Conservation (phyloP, 2,329 filamentous ascomycete species). For the Hymenoscyphus linearis region DNA sequence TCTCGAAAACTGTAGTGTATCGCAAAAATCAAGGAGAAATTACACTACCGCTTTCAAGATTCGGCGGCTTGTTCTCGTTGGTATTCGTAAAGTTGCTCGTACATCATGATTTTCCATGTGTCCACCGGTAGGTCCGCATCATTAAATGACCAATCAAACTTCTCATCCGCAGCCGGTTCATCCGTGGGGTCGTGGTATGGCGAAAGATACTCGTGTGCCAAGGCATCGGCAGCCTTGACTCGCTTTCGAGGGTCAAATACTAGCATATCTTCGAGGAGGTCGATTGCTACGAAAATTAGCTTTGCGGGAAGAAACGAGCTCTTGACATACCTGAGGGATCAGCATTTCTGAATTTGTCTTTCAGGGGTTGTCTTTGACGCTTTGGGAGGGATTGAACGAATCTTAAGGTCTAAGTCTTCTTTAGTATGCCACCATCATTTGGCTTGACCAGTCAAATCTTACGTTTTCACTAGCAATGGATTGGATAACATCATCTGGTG, state of each 20-base stretch:
- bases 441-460: conserved; percentile 33
- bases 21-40: conserved; percentile 9
- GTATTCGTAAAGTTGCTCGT: conserved; percentile 38
- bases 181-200: conserved; percentile 98
- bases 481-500: conserved; percentile 96
- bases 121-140: conserved; percentile 95
- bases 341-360: conserved; percentile 90
- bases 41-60: conserved; percentile 21
- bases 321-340: conserved; percentile 66
- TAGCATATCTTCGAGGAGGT: conserved; percentile 92
- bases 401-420: conserved; percentile 65
- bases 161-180: conserved; percentile 91
- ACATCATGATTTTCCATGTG: conserved; percentile 99
- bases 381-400: conserved; percentile 97
- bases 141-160: conserved; percentile 99
- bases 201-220: conserved; percentile 87
- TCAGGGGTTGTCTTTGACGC: conserved; percentile 81
- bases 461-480: conserved; percentile 98
- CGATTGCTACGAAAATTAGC: conserved; percentile 61
- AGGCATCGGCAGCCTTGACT: conserved; percentile 77
- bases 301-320: neutral
- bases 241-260: conserved; percentile 98
- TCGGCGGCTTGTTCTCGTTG: conserved; percentile 19
- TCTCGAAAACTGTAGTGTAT: conserved; percentile 5
- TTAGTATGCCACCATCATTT: conserved; percentile 24